Conservation (phyloP, 179 eudicot species). For the Beta macrorhiza region DNA sequence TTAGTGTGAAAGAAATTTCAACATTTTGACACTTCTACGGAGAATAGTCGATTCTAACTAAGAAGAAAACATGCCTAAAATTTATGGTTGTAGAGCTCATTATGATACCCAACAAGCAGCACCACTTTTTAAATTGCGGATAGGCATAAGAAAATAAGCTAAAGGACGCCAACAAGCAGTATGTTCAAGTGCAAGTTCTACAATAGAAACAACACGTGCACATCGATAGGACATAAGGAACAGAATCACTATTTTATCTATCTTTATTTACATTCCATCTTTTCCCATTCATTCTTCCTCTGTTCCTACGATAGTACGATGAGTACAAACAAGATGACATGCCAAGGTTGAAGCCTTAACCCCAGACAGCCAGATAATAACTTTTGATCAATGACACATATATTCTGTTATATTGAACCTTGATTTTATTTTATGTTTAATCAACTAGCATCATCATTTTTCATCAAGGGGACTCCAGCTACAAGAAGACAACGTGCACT, state of each 20-base stretch:
- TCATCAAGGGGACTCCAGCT: neutral
- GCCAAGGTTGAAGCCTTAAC: neutral
- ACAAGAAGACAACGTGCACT: neutral
- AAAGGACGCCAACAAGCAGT: neutral
- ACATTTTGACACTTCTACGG: neutral
- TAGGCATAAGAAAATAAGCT: neutral
- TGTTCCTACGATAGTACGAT: neutral
- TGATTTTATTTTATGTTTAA: no score
- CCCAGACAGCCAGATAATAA: neutral
- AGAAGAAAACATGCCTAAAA: neutral
- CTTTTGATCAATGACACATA: neutral
- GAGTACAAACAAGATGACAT: neutral
- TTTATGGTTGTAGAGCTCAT: neutral
- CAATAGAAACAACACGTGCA: neutral
- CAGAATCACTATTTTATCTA: neutral
- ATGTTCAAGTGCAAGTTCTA: neutral
- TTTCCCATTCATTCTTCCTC: neutral
- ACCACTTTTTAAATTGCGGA: neutral
- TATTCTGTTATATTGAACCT: no score
- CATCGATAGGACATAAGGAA: neutral
- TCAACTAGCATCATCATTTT: neutral
- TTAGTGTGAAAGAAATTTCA: neutral
- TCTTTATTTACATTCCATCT: neutral
- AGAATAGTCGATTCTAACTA: neutral
- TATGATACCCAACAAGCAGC: neutral